These are phyloP conservation scores for Crinitomyces ghanaensis DNA, from an alignment of 805 yeast species.

Conservation along the genomic window DNA sequence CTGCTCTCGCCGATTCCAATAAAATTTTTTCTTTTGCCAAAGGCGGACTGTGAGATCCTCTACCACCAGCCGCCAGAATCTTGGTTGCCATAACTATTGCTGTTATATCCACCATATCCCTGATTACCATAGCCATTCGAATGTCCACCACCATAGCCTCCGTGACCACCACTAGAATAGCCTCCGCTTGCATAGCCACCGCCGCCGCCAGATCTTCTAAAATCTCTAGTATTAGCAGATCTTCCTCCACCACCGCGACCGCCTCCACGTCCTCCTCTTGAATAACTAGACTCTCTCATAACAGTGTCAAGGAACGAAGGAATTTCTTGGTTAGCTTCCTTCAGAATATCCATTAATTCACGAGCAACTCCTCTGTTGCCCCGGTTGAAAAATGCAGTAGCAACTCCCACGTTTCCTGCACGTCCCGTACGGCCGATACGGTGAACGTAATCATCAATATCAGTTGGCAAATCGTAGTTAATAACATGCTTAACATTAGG, in stretches of 20 bases:
- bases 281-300: conserved; percentile 59
- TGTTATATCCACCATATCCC: conserved; percentile 17
- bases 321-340: conserved; percentile 96
- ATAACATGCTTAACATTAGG: conserved; percentile 97
- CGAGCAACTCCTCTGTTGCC: conserved; percentile 81
- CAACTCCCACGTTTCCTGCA: conserved; percentile 98
- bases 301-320: conserved; percentile 78
- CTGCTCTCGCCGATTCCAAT: no score
- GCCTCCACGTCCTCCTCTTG: conserved; percentile 46
- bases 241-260: conserved; percentile 30
- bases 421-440: conserved; percentile 99
- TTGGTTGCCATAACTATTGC: conserved; percentile 18
- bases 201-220: conserved; percentile 36
- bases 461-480: conserved; percentile 93
- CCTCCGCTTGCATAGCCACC: conserved; percentile 25
- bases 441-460: conserved; percentile 97
- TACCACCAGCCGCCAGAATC: conserved; percentile 19
- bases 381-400: conserved; percentile 97
- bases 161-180: conserved; percentile 21
- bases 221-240: conserved; percentile 35
- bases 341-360: conserved; percentile 73
- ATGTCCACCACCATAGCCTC: conserved; percentile 12
- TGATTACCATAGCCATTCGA: conserved; percentile 15
- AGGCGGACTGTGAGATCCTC: conserved; percentile 5
- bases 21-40: no score